Percentiles rank a stretch among this genome's conserved stretches.
These are phyloP conservation scores for Mollisiaceae sp. DNA, from an alignment of 2,329 filamentous ascomycete species.

Conservation along the genomic window DNA sequence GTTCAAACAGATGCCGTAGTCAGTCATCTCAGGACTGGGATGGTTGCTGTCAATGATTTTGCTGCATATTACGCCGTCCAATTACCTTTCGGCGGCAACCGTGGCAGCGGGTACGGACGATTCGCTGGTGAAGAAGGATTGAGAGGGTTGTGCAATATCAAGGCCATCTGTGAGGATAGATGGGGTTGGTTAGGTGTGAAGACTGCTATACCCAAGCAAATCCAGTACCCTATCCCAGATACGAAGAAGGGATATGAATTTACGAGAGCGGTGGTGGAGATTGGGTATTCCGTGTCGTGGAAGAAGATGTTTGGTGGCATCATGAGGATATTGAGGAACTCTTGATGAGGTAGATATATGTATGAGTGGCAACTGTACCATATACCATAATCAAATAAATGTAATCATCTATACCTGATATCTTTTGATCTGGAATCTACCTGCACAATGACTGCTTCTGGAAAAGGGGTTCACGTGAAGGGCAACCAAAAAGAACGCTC, in stretches of 20 bases:
- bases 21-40: slow-evolving; percentile 75
- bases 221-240: slow-evolving; percentile 80
- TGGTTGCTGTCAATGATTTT: slow-evolving; percentile 97
- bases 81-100: slow-evolving; percentile 83
- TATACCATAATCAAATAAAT: slow-evolving; percentile 8
- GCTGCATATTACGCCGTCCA: slow-evolving; percentile 92
- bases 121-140: slow-evolving; percentile 93
- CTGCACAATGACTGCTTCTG: neutral
- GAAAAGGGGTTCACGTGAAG: neutral
- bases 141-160: slow-evolving; percentile 82
- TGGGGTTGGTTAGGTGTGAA: slow-evolving; percentile 63
- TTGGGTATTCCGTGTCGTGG: slow-evolving; percentile 59
- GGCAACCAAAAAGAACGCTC: neutral
- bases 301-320: slow-evolving; percentile 38
- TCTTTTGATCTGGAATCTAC: neutral
- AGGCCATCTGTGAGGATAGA: slow-evolving; percentile 83
- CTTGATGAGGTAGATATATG: slow-evolving; percentile 7
- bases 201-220: slow-evolving; percentile 79
- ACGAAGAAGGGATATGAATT: slow-evolving; percentile 70
- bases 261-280: slow-evolving; percentile 62
- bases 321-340: slow-evolving; percentile 41
- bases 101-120: slow-evolving; percentile 87
- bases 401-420: neutral
- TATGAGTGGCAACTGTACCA: neutral
- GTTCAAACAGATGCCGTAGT: slow-evolving; percentile 69